A percentile compares a stretch with the other conserved stretches of the same genome.
phyloP scores from a whole-genome alignment of 306 rosid genomes.

The Castanospermum australe region DNA sequence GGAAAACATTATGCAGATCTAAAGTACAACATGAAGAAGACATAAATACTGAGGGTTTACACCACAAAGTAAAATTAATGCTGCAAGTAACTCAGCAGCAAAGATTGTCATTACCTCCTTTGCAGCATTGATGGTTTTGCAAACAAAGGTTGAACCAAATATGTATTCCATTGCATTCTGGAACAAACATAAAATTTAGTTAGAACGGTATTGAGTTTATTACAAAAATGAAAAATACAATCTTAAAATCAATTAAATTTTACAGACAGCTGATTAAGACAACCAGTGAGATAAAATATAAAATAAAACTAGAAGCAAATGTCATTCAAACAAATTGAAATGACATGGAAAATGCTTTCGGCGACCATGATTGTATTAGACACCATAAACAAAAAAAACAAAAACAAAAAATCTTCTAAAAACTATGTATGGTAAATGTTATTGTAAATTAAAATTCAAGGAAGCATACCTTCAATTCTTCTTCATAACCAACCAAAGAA shows the following conservation, averaged over 20 bases:
- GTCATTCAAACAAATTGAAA: conserved; percentile 10
- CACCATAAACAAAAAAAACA: not conserved
- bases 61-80: conserved; percentile 9
- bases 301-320: not conserved
- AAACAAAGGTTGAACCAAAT: conserved; percentile 93
- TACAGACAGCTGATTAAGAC: not conserved
- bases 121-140: conserved; percentile 83
- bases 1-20: not conserved
- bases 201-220: conserved; percentile 3
- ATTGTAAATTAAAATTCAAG: conserved; percentile 26
- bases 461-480: conserved; percentile 74
- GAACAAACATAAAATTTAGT: conserved; percentile 27
- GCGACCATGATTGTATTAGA: not conserved
- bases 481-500: conserved; percentile 85
- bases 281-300: not conserved
- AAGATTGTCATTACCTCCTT: conserved; percentile 69
- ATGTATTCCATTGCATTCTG: conserved; percentile 93
- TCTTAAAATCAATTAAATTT: not conserved
- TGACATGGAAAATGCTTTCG: conserved; percentile 23
- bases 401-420: not conserved
- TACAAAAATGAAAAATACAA: not conserved
- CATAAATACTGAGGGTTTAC: conserved; percentile 9
- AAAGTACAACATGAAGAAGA: not conserved
- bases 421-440: not conserved
- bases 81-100: not conserved